Percentiles rank a stretch among this genome's conserved stretches.
phyloP scores from a whole-genome alignment of 1,284 basidiomycete genomes.

The Puccinia triticina region DNA sequence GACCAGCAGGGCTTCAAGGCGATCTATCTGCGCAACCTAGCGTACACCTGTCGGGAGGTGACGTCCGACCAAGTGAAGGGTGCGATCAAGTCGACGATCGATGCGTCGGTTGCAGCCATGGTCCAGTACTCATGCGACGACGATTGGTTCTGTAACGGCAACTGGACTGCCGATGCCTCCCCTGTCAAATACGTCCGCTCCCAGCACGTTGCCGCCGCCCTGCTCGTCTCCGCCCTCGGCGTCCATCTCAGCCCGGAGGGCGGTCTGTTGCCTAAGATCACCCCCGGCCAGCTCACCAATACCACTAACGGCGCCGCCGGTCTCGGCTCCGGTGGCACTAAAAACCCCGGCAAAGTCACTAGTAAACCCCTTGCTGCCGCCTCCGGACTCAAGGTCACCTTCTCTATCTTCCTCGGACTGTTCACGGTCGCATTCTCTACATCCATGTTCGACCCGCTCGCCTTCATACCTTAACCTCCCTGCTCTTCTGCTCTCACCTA shows the following conservation, averaged over 20 bases:
- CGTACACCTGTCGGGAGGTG: conserved; percentile 34
- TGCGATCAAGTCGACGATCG: conserved; percentile 30
- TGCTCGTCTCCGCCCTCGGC: conserved; percentile 40
- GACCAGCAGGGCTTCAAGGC: conserved; percentile 52
- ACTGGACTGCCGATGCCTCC: conserved; percentile 39
- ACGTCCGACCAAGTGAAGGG: neutral
- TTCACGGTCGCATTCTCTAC: neutral
- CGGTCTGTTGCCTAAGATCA: conserved; percentile 34
- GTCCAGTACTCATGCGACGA: conserved; percentile 38
- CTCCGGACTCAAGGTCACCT: neutral
- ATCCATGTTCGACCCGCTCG: neutral
- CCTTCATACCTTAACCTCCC: neutral
- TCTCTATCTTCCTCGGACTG: neutral
- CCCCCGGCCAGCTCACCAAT: conserved; percentile 31
- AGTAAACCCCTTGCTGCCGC: conserved; percentile 28
- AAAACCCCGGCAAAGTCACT: conserved; percentile 35
- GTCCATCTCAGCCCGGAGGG: conserved; percentile 2
- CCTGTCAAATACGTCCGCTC: conserved; percentile 49
- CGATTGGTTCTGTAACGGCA: conserved; percentile 47
- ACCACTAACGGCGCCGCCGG: conserved; percentile 44
- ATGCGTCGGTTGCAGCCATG: conserved; percentile 37
- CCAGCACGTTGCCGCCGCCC: conserved; percentile 45
- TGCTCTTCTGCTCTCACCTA: too few species aligned
- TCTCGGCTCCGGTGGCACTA: conserved; percentile 6
- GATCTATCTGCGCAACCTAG: conserved; percentile 43